phyloP scores from a whole-genome alignment of 352 stramenopile genomes.

The Phytopythium vexans region DNA sequence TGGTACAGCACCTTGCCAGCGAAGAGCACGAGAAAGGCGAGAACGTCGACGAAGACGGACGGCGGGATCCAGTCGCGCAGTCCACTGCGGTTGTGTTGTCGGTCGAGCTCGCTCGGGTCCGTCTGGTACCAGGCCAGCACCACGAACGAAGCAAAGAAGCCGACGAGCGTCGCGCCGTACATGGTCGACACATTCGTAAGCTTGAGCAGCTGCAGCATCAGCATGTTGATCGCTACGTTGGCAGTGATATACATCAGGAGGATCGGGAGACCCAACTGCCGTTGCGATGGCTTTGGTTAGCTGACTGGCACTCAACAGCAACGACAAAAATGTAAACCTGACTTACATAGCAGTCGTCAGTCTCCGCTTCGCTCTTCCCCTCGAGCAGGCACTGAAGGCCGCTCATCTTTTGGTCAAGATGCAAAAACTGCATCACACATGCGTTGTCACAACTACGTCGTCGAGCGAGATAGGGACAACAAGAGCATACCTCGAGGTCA shows the following conservation, averaged over 20 bases:
- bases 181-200: constrained; percentile 79
- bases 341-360: constrained; percentile 75
- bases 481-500: constrained; percentile 46
- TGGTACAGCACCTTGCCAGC: constrained; percentile 73
- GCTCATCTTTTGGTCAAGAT: constrained; percentile 80
- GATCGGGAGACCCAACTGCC: constrained; percentile 66
- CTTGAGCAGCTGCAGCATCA: constrained; percentile 66
- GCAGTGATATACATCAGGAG: constrained; percentile 69
- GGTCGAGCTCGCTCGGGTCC: constrained; percentile 62
- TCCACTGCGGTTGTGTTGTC: constrained; percentile 51
- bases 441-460: background rate
- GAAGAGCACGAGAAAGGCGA: constrained; percentile 67
- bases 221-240: constrained; percentile 78
- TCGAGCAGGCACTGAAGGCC: constrained; percentile 80
- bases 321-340: background rate
- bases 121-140: constrained; percentile 78
- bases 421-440: constrained; percentile 24
- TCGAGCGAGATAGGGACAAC: no score
- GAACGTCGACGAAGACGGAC: constrained; percentile 66
- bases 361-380: constrained; percentile 57
- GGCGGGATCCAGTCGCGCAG: constrained; percentile 70
- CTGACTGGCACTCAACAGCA: background rate
- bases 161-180: constrained; percentile 67
- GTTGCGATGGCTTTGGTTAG: constrained; percentile 3
- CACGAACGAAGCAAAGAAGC: constrained; percentile 70